Evolutionary conservation across 2,329 filamentous ascomycete species (phyloP), one percentile per base, ranked within the genome.

Genomic region (Bipolaris gigantea): DNA sequence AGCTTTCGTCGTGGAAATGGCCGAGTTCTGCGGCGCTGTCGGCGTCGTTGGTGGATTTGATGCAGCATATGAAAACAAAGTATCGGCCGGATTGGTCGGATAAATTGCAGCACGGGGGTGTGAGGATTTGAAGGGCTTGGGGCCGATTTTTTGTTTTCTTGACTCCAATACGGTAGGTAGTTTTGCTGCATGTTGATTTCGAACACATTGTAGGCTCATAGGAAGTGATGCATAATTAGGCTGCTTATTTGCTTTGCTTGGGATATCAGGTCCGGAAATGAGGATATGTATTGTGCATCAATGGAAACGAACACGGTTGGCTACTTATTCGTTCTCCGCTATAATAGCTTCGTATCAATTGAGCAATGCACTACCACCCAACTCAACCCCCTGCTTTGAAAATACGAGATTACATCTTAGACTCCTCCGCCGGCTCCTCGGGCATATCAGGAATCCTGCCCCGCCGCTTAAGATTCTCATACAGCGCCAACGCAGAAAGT

Each of bases 401-500:
- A n/a, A n/a, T 19, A 27, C n/a, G 3, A 18, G 8, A 25, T 21
- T 30, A 18, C 15, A 25, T 35, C 15, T 40, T 45, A 5, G 61
- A 57, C 52, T 61, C 60, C 13, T 23, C 16, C 23, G 61, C 64
- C 5, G 48, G 45, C 13, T 62, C 41, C 9, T 55, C n/a, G 8
- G 66, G 56, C 60, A 68, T 62, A 2, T 53, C 50, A 0, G 58
- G 59, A 16, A 83, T 62, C 56, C 72, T 77, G 1, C 77, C 78
- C 38, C 81, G 79, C 30, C 71, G 69, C 56, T 74, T 78, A 53
- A 85, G 61, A 0, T 80, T 81, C 38, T 79, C 72, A 62, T 85
- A 86, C 54, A 85, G 63, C 7, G 81, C 80, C 75, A 80, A 77
- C 7, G 81, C 83, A 30, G 79, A 79, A 48, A 85, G 67, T 0